Conservation (phyloP, 768 basidiomycete genomes). For the Suillus clintonianus region DNA sequence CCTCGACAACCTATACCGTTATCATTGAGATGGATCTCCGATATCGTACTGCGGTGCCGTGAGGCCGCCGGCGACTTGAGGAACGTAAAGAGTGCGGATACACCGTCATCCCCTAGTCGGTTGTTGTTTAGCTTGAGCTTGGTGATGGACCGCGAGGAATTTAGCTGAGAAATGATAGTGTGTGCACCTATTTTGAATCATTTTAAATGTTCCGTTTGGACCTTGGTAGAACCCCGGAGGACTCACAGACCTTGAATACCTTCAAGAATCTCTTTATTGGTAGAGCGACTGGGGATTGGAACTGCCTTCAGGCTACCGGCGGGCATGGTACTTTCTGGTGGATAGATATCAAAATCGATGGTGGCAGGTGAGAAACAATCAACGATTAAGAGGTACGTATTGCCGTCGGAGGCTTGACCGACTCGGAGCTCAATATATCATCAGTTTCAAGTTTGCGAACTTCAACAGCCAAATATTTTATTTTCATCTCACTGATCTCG, state of each 20-base stretch:
- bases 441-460: background rate
- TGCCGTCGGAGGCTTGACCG: too few relatives aligned
- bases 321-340: background rate
- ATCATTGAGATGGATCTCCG: conserved; percentile 57
- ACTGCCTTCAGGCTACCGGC: background rate
- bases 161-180: conserved; percentile 49
- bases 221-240: too few relatives aligned
- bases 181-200: conserved; percentile 49
- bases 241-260: background rate
- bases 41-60: conserved; percentile 41
- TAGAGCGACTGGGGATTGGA: background rate
- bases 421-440: too few relatives aligned
- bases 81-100: conserved; percentile 53
- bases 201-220: background rate
- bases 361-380: background rate
- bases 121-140: conserved; percentile 60
- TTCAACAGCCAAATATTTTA: background rate
- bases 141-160: conserved; percentile 42
- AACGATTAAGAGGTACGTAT: too few relatives aligned
- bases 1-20: conserved; percentile 57
- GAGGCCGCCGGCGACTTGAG: conserved; percentile 42
- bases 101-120: conserved; percentile 57
- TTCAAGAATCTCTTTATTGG: background rate
- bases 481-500: background rate
- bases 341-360: background rate